phyloP scores from a whole-genome alignment of 1,139 yeast species.

The Yamadazyma dushanensis region DNA sequence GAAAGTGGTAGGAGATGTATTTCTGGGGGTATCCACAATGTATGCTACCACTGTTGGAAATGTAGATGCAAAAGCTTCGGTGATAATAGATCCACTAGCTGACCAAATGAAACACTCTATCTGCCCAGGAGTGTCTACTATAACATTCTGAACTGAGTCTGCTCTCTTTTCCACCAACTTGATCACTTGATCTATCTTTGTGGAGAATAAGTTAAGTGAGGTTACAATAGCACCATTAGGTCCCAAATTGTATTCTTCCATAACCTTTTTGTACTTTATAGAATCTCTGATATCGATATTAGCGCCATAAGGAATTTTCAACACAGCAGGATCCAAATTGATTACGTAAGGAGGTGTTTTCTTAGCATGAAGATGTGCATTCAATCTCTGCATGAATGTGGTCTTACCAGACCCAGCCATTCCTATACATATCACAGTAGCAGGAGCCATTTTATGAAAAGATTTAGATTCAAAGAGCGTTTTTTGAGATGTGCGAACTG shows the following conservation, averaged over 20 bases:
- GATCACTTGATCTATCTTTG: conserved; percentile 95
- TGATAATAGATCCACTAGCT: conserved; percentile 94
- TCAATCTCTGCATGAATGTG: conserved; percentile 93
- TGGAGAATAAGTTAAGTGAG: conserved; percentile 84
- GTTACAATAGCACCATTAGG: conserved; percentile 99
- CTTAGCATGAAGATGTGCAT: conserved; percentile 78
- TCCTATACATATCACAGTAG: conserved; percentile 82
- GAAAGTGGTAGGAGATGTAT: conserved; percentile 91
- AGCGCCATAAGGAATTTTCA: conserved; percentile 88
- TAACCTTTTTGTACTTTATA: conserved; percentile 91
- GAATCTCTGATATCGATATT: conserved; percentile 97
- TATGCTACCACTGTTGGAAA: conserved; percentile 96
- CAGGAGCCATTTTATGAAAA: conserved; percentile 47
- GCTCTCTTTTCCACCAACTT: conserved; percentile 80
- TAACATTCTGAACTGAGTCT: conserved; percentile 64
- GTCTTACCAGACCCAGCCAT: conserved; percentile 99
- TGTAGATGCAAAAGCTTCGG: conserved; percentile 94
- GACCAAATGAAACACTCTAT: conserved; percentile 97
- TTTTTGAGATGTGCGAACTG: no score
- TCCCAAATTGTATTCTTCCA: conserved; percentile 89
- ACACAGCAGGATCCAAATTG: conserved; percentile 94
- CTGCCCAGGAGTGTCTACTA: conserved; percentile 98
- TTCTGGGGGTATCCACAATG: conserved; percentile 94
- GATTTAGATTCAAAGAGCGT: background rate
- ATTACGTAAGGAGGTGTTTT: conserved; percentile 83